phyloP scores from a whole-genome alignment of 352 stramenopile genomes.

The Pelagophyceae sp. region DNA sequence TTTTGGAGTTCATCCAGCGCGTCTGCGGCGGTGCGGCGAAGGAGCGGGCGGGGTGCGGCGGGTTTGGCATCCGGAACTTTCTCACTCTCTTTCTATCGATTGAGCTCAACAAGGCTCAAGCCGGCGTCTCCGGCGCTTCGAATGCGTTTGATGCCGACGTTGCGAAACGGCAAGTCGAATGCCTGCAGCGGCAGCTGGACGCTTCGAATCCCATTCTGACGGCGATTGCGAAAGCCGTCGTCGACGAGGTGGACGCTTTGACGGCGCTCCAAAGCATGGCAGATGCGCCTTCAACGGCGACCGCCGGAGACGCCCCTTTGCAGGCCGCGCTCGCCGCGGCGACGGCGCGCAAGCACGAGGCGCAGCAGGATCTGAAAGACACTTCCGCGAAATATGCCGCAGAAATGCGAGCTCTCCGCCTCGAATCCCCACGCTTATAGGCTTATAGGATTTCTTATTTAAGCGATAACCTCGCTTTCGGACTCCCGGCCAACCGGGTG shows the following conservation, averaged over 20 bases:
- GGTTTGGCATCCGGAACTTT: conserved; percentile 41
- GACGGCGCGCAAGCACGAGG: neutral
- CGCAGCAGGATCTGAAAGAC: neutral
- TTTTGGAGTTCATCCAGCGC: conserved; percentile 65
- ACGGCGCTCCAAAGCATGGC: neutral
- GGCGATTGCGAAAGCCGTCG: conserved; percentile 60
- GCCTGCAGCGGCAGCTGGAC: conserved; percentile 57
- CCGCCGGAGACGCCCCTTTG: neutral
- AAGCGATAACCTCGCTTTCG: too few relatives aligned
- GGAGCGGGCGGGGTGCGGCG: conserved; percentile 32
- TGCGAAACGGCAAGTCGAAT: conserved; percentile 40
- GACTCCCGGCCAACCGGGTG: too few relatives aligned
- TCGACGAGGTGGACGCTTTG: conserved; percentile 43
- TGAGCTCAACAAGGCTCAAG: conserved; percentile 57
- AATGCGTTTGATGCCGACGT: conserved; percentile 28
- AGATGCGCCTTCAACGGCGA: neutral
- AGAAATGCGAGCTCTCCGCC: neutral
- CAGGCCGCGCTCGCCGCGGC: neutral
- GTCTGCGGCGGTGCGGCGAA: conserved; percentile 47
- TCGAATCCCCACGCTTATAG: too few relatives aligned
- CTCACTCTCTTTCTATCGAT: conserved; percentile 61
- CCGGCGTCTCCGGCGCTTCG: conserved; percentile 34
- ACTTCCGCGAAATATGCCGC: neutral
- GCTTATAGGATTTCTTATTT: too few relatives aligned
- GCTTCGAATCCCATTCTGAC: conserved; percentile 62